Evolutionary conservation across 2,329 filamentous ascomycete species (phyloP).

Genomic region (Trichoderma lentiforme): DNA sequence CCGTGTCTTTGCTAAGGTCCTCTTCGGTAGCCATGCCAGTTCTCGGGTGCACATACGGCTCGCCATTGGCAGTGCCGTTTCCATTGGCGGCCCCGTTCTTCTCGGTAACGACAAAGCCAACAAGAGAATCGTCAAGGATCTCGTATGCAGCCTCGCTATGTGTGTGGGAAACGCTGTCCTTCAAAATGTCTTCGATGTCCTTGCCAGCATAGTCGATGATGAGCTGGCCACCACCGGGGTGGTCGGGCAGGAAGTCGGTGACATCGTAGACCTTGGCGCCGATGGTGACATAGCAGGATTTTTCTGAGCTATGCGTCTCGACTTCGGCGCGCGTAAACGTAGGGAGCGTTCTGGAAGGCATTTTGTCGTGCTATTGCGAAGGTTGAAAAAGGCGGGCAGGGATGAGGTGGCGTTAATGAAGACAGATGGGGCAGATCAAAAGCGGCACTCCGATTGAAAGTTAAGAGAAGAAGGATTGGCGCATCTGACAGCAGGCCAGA

Average conservation of each 20-base stretch:
- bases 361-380: conserved; percentile 35
- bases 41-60: conserved; percentile 47
- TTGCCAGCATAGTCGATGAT: conserved; percentile 87
- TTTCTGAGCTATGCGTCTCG: conserved; percentile 69
- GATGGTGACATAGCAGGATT: conserved; percentile 91
- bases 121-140: conserved; percentile 79
- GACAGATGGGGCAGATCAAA: conserved; percentile 3
- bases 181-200: conserved; percentile 78
- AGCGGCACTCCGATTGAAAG: neutral
- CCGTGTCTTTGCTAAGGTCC: conserved; percentile 83
- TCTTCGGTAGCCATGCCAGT: conserved; percentile 90
- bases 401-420: conserved; percentile 17
- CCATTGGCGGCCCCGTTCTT: conserved; percentile 44
- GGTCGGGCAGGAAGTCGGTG: conserved; percentile 83
- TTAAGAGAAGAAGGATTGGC: neutral
- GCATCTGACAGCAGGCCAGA: neutral
- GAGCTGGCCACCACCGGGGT: conserved; percentile 85
- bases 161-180: conserved; percentile 75
- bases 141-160: conserved; percentile 96
- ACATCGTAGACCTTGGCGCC: conserved; percentile 92
- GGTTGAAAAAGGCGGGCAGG: conserved; percentile 12
- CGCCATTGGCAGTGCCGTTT: conserved; percentile 22
- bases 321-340: conserved; percentile 80
- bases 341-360: conserved; percentile 79
- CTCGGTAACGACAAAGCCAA: conserved; percentile 72